phyloP scores from a whole-genome alignment of 257 asterid species.

The Solanum pinnatisectum region DNA sequence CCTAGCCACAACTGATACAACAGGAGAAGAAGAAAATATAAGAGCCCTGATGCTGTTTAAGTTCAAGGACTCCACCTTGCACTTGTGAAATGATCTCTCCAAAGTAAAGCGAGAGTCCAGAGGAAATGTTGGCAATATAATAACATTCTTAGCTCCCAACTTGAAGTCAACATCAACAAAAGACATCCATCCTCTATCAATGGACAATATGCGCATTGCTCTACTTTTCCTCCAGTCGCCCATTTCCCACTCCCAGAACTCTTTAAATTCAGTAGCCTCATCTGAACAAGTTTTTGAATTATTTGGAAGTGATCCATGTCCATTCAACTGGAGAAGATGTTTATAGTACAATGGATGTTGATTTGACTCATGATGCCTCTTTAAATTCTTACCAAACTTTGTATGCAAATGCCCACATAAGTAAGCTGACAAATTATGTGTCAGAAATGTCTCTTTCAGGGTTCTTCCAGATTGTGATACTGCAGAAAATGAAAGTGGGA shows the following conservation, averaged over 20 bases:
- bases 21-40: slow-evolving; percentile 66
- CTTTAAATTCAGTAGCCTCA: slow-evolving; percentile 16
- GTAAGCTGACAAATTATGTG: slow-evolving; percentile 51
- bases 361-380: slow-evolving; percentile 52
- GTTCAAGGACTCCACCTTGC: slow-evolving; percentile 27
- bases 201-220: slow-evolving; percentile 78
- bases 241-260: slow-evolving; percentile 97
- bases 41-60: slow-evolving; percentile 48
- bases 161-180: slow-evolving; percentile 58
- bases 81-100: slow-evolving; percentile 24
- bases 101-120: slow-evolving; percentile 63
- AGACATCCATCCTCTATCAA: slow-evolving; percentile 71
- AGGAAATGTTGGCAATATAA: slow-evolving; percentile 78
- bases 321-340: slow-evolving; percentile 52
- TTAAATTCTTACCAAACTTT: slow-evolving; percentile 71
- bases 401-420: slow-evolving; percentile 90
- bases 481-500: slow-evolving; percentile 84
- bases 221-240: slow-evolving; percentile 88
- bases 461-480: slow-evolving; percentile 69
- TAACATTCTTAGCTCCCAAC: slow-evolving; percentile 47
- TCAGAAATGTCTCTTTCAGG: slow-evolving; percentile 43
- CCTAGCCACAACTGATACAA: slow-evolving; percentile 65
- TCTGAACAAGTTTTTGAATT: slow-evolving; percentile 25
- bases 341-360: slow-evolving; percentile 15
- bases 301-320: slow-evolving; percentile 25